Evolutionary conservation across 306 rosid species (phyloP), one percentile per base, ranked within the genome.

Genomic region (Astragalus glycyphyllos): DNA sequence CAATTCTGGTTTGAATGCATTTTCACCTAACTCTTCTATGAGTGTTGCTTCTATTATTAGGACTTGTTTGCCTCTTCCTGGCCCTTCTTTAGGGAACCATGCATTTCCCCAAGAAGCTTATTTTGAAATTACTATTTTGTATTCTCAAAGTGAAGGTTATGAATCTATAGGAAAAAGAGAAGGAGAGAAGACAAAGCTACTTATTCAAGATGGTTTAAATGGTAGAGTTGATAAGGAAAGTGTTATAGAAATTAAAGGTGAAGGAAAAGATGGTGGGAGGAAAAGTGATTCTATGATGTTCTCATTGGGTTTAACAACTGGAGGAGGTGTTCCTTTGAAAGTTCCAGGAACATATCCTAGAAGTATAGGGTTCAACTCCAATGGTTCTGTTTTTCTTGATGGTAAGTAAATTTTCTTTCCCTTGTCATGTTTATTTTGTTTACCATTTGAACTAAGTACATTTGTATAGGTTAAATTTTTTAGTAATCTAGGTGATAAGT

Each of bases 101-200:
- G 85, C 89, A 2, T 95, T 95, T 77, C 97, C 99, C 0, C 99
- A 89, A 84, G 96, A 91, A 44, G 91, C 99, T 4, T 95, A 91
- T 74, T 95, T 95, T 69, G 99, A 95, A 73, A 84, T 95, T 49
- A 95, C 89, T 2, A 75, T 95, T 34, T 60, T 89, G 83, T 10
- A 20, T 74, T 71, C 59, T 71, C 50, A 29, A 15, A 46, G 67
- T 3, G 79, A 35, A 53, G 82, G 76, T 40, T 68, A 67, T 7
- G 86, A 81, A 44, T 67, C 64, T 0, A 53, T 34, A 4, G 79
- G 79, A 4, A 78, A 73, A 68, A 74, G 44, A 11, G 85, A 94
- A 74, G 90, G 99, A 3, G 96, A 94, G 76, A 94, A 80, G 76
- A 81, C 81, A 16, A 94, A 91, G 54, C 83, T 94, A 49, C 81